These are phyloP conservation scores for Tetrapisispora fleetii DNA, from an alignment of 805 yeast genomes.

Conservation along the genomic window DNA sequence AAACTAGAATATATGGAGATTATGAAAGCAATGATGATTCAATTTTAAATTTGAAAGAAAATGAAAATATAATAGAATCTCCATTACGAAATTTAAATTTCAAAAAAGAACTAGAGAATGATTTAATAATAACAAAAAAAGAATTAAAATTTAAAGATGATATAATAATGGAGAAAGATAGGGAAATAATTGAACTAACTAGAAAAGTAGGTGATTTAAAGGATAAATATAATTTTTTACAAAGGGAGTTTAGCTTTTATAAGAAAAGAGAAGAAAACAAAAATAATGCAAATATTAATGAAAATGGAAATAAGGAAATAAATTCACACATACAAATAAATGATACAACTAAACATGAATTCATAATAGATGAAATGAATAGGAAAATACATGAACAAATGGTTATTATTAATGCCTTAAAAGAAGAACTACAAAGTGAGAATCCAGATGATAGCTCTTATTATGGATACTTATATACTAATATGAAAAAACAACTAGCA, in stretches of 20 bases:
- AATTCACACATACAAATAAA: background rate
- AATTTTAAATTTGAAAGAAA: background rate
- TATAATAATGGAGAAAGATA: constrained; percentile 17
- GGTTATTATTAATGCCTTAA: constrained; percentile 14
- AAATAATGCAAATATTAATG: background rate
- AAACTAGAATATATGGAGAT: background rate
- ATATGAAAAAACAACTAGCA: background rate
- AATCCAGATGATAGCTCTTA: background rate
- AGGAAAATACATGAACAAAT: constrained; percentile 24
- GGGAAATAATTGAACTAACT: constrained; percentile 17
- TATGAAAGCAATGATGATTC: background rate
- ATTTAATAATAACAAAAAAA: constrained; percentile 8
- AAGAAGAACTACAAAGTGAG: constrained; percentile 8
- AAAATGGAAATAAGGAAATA: background rate
- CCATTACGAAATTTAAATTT: background rate
- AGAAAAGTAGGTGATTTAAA: constrained; percentile 8
- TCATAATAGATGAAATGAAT: constrained; percentile 22
- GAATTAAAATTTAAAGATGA: constrained; percentile 15
- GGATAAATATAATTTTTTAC: constrained; percentile 21
- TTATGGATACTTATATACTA: background rate
- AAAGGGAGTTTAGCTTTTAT: constrained; percentile 22
- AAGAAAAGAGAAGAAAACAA: constrained; percentile 13
- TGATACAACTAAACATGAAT: constrained; percentile 17
- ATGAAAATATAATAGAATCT: background rate
- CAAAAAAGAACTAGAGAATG: constrained; percentile 6